Base-by-base conservation (phyloP, 805 yeast genomes). In the Danielia reshetovae region DNA sequence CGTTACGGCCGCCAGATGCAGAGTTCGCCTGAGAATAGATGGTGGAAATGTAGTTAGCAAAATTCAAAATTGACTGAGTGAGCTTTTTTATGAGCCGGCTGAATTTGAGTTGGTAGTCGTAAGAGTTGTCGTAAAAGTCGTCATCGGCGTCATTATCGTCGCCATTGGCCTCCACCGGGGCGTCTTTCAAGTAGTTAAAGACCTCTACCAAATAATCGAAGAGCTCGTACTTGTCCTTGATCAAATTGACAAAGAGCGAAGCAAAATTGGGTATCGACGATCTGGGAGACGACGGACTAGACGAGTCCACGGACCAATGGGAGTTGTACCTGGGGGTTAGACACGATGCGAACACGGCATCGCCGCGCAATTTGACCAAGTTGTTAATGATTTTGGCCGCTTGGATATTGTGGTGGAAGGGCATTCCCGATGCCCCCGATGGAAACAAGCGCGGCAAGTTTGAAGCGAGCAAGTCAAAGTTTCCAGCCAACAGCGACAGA, bases 101-200 rank as follows among this genome's bases (percentile, higher is more conserved):
- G 12, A 69, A 46, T 39, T 68, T 68, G 27, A 67, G 43, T 30
- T 67, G 69, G 35, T 57, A 54, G 41, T 72, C 75, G 35, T 41
- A 36, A 8, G 56, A 29, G 18, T 50, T 59, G 24, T 62, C 67
- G 13, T 38, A 35, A 2, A 35, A 30, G 30, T 61, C 56, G 18
- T 51, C 59, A 23, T 42, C 50, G 17, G 35, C 49, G 19, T 26
- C 30, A 22, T 35, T 36, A 6, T 24, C 13, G 4, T 27, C 24
- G 7, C 35, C 24, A 13, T 33, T 26, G 14, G 27, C 19, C 9
- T 34, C 12, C 27, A 31, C 27, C 27, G 28, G 24, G 13, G 29
- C 24, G 1, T 13, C 9, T 11, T 23, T 23, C 17, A 47, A 28
- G 29, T 32, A 40, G 7, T 28, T 26, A n/a, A 19, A 33, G 11